These are phyloP conservation scores for Sicyos baderoa DNA, from an alignment of 306 rosid genomes.

Conservation along the genomic window DNA sequence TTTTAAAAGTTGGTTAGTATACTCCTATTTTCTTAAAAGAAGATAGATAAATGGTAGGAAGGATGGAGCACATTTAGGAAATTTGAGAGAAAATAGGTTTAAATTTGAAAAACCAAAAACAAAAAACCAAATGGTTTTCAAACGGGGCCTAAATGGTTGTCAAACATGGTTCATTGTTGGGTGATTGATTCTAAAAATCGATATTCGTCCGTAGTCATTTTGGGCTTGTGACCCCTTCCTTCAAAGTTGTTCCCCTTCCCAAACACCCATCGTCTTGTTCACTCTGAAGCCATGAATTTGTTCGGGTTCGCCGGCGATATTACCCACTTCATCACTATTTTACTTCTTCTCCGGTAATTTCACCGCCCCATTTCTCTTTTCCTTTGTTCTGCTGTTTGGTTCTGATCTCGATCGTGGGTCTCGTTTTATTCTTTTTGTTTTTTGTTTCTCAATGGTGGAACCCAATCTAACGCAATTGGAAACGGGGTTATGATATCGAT, in stretches of 20 bases:
- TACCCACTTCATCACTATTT: conserved; percentile 78
- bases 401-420: neutral
- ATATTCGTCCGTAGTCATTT: too few species aligned
- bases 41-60: too few species aligned
- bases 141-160: too few species aligned
- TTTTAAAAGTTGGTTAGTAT: too few species aligned
- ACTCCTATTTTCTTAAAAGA: too few species aligned
- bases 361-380: neutral
- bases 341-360: conserved; percentile 74
- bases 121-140: too few species aligned
- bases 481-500: neutral
- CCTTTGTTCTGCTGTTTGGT: neutral
- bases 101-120: too few species aligned
- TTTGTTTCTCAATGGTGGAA: conserved; percentile 7
- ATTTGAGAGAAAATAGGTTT: too few species aligned
- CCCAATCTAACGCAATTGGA: neutral
- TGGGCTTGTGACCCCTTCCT: too few species aligned
- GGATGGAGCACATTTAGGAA: too few species aligned
- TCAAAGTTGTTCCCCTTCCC: neutral
- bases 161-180: too few species aligned
- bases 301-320: conserved; percentile 95
- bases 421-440: neutral
- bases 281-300: conserved; percentile 48
- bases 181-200: too few species aligned
- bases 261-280: neutral